Conservation (phyloP, 2,329 filamentous ascomycete species). For the Aureobasidium subglaciale region DNA sequence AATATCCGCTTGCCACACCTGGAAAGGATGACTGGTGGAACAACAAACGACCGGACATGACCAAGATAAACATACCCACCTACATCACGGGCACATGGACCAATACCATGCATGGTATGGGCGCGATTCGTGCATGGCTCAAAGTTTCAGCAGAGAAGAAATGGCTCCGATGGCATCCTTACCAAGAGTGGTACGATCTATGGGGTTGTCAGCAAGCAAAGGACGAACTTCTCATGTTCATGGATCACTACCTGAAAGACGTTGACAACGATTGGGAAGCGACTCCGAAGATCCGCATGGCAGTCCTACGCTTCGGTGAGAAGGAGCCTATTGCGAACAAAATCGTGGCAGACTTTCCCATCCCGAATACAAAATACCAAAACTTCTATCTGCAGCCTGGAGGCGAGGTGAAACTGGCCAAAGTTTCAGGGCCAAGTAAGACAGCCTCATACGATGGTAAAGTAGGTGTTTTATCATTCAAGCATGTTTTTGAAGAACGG, state of each 20-base stretch:
- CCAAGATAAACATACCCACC: slow-evolving; percentile 21
- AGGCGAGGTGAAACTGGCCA: slow-evolving; percentile 16
- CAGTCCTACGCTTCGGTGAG: slow-evolving; percentile 32
- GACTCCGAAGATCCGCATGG: slow-evolving; percentile 35
- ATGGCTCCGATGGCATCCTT: slow-evolving; percentile 36
- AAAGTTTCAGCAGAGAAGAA: slow-evolving; percentile 34
- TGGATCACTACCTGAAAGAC: slow-evolving; percentile 40
- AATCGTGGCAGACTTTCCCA: slow-evolving; percentile 28
- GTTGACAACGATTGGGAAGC: slow-evolving; percentile 40
- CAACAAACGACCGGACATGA: slow-evolving; percentile 21
- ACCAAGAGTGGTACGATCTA: slow-evolving; percentile 42
- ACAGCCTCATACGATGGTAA: no score
- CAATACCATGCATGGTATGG: slow-evolving; percentile 19
- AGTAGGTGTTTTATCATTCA: slow-evolving; percentile 24
- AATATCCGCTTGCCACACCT: no score
- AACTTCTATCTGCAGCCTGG: neutral
- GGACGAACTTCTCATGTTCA: slow-evolving; percentile 37
- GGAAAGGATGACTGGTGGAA: slow-evolving; percentile 20
- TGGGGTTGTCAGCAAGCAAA: slow-evolving; percentile 29
- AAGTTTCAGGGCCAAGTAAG: no score
- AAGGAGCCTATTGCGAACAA: slow-evolving; percentile 25
- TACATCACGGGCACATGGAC: slow-evolving; percentile 21
- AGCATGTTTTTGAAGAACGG: slow-evolving; percentile 31
- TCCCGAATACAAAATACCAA: neutral
- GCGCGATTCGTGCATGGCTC: slow-evolving; percentile 30